Evolutionary conservation across 1,139 yeast species (phyloP), one percentile per base, ranked within the genome.

Genomic region (Torulaspora globosa): DNA sequence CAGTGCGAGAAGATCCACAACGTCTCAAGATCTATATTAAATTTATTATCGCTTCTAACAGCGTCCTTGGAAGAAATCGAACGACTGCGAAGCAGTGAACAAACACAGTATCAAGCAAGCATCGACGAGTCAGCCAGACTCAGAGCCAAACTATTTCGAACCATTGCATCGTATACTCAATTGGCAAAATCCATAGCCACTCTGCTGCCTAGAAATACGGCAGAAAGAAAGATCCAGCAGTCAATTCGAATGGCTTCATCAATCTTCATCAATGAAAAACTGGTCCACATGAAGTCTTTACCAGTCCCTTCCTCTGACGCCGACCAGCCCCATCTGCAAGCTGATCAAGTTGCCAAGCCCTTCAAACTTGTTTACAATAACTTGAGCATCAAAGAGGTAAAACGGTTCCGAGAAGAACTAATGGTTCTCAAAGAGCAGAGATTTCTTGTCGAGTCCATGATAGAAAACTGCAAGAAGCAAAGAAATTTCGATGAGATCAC

Each of bases 361-460:
- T 51, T 56, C 6, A 53, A 56, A n/a, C 19, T 57, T n/a, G 30
- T 53, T 23, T 45, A 43, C 37, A 54, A 50, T 46, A 58, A 50
- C 43, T 53, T 48, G 38, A 59, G 54, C 33, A 59, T 51, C 43
- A 61, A 57, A 46, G 78, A 81, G 54, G 78, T 84, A 4, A 70
- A 86, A 44, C 75, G 74, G 47, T 67, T 76, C 30, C 71, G 94
- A 46, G 94, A 88, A 56, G 84, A 84, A 55, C 66, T 90, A 47
- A 84, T 89, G 83, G 96, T 90, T 11, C 70, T 88, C 66, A 84
- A 84, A 53, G 97, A 90, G 60, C 97, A 90, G 59, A 74, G 74
- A 58, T 88, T 78, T 56, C 66, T 90, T 51, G 81, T 90, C 3
- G 78, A 79, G 47, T 74, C 76, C 19, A 76, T 83, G 74, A 75